Evolutionary conservation across 164 flowering plant genomes (phyloP), one percentile per base, ranked within the genome.

Genomic region (Tetrastigma voinierianum): DNA sequence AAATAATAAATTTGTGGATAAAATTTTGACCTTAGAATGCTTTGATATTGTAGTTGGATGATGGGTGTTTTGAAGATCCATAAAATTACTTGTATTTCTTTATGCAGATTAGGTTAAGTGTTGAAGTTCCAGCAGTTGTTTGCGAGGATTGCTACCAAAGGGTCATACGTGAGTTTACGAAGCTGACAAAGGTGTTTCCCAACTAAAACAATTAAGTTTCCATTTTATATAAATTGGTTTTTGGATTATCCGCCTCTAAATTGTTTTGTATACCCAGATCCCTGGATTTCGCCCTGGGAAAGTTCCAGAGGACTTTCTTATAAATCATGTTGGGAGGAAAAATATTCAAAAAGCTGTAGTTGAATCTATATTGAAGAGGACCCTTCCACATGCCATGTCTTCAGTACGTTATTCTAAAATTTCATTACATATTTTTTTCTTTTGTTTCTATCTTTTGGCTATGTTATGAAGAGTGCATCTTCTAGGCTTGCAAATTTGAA

Each of bases 231-330:
- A 32, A 10, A 24, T 14, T 40, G 46, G 62, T 49, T 45, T 20
- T 18, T 40, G 23, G 62, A 45, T 53, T 67, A 51, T 20, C 20
- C n/a, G 17, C 19, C 43, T 13, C 46, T 9, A 19, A 14, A 32
- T 13, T 9, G 52, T 67, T 19, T 55, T 15, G 16, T 61, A 2
- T 64, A 9, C 49, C 2, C 84, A 93, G 98, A 78, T 91, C 21
- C 98, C 97, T 71, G 97, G 97, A 71, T 94, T 94, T 81, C 98
- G 96, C 13, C 95, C 95, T 5, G 95, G 97, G 67, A 78, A 75
- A 32, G 83, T 94, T 64, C 98, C 98, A 43, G 96, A 94, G 67
- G 80, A 74, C 70, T 80, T 91, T 70, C 87, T 94, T 70, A 19
- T 89, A 16, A 68, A 76, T 73, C 72, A 76, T 75, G 83, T 86